Evolutionary conservation across 148 eudicot species (phyloP).

Genomic region (Vaccinium myrtillus): DNA sequence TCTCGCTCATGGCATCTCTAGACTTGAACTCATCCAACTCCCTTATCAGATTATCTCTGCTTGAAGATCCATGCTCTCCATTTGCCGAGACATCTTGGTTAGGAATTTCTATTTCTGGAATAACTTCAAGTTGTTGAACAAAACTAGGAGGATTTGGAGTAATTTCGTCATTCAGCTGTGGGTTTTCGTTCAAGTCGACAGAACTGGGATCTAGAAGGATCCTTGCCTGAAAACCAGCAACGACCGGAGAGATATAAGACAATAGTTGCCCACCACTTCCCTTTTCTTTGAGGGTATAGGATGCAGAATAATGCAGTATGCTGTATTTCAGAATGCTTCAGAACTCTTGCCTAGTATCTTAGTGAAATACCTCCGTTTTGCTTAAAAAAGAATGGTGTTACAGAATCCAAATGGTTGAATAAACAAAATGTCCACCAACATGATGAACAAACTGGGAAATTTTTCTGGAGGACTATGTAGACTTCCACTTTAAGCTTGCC

Average conservation of each 20-base stretch:
- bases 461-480: background rate
- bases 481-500: background rate
- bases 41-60: constrained; percentile 33
- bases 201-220: constrained; percentile 67
- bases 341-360: background rate
- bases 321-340: background rate
- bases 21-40: constrained; percentile 43
- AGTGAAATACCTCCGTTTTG: background rate
- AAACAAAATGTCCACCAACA: background rate
- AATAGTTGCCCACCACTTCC: background rate
- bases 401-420: background rate
- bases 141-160: constrained; percentile 24
- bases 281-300: background rate
- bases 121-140: constrained; percentile 27
- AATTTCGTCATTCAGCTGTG: constrained; percentile 32
- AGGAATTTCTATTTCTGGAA: constrained; percentile 16
- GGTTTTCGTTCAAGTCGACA: constrained; percentile 36
- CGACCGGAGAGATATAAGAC: background rate
- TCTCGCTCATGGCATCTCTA: constrained; percentile 41
- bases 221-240: constrained; percentile 65
- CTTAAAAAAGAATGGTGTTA: constrained; percentile 1
- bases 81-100: constrained; percentile 22
- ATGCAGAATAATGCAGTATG: background rate
- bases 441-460: background rate
- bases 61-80: constrained; percentile 32